Evolutionary conservation across 768 basidiomycete species (phyloP), one percentile per base, ranked within the genome.

Genomic region (Mycena sanguinolenta): DNA sequence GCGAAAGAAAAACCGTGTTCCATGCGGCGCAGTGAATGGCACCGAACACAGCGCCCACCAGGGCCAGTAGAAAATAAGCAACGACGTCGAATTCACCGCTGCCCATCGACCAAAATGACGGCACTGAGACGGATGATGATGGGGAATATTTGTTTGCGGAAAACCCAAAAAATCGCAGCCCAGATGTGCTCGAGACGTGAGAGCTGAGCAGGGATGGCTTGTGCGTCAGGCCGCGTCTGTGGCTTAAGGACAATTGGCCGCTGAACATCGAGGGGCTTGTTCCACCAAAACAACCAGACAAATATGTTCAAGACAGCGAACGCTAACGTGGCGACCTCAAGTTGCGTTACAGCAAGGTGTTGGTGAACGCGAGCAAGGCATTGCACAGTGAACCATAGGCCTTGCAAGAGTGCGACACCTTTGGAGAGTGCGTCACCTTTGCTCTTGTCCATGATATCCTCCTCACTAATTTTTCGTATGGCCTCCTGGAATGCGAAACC

Each of bases 321-420:
- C 0, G 78, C 82, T 21, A 83, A 36, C 2, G 84, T 85, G 6
- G 78, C 71, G 16, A 84, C 69, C 68, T 85, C 82, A 14, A 84
- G 75, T 44, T 81, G 76, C 7, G 80, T 82, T 16, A 82, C 53
- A 2, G 79, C 73, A 25, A 84, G 73, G 28, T 62, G 49, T 32
- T 78, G 64, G 6, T 32, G 52, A 28, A 67, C 46, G 19, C 83
- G 77, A 2, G 75, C 73, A 5, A 80, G 74, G 58, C 76, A 77
- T 50, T 82, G 78, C n/a, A 76, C 58, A 57, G 76, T 62, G 68
- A 84, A 85, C 82, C 82, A 84, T 0, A 69, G 50, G 0, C 67
- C 76, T 53, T 85, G 84, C 3, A 81, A 75, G 6, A 84, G 62
- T n/a, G n/a, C n/a, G n/a, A n/a, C n/a, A n/a, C n/a, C n/a, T n/a